Conservation (phyloP, 2,329 filamentous ascomycete species). For the Aspergillus novofumigatus region DNA sequence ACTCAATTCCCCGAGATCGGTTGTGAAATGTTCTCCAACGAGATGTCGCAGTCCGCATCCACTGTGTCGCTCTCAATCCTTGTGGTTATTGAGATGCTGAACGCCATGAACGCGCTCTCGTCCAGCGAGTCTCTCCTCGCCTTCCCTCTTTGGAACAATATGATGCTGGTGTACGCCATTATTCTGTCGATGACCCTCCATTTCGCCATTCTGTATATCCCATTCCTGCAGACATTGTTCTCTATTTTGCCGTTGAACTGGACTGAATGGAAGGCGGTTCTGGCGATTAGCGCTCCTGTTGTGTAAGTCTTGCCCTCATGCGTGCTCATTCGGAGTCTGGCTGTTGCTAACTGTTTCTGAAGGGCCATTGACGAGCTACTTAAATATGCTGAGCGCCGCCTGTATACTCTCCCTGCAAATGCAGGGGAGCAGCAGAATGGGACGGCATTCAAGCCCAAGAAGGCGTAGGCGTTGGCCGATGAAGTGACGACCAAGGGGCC, state of each 20-base stretch:
- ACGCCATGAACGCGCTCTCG: conserved; percentile 96
- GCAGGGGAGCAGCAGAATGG: conserved; percentile 26
- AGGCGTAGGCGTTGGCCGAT: conserved; percentile 23
- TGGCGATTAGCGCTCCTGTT: conserved; percentile 84
- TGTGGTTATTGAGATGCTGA: conserved; percentile 98
- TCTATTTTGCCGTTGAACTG: conserved; percentile 82
- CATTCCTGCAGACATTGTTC: conserved; percentile 83
- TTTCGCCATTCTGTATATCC: conserved; percentile 88
- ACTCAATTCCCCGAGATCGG: conserved; percentile 81
- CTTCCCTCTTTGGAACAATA: conserved; percentile 94
- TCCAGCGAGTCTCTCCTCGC: conserved; percentile 92
- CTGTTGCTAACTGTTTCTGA: conserved; percentile 16
- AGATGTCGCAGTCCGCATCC: conserved; percentile 82
- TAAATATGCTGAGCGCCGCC: conserved; percentile 69
- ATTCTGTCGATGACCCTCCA: conserved; percentile 88
- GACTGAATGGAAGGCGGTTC: conserved; percentile 87
- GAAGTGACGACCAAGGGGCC: conserved; percentile 12
- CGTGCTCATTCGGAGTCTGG: not conserved
- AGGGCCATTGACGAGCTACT: conserved; percentile 79
- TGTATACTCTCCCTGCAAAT: conserved; percentile 46
- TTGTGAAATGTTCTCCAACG: conserved; percentile 84
- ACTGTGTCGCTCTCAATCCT: conserved; percentile 88
- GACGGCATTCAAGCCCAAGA: conserved; percentile 32
- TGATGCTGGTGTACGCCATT: conserved; percentile 97
- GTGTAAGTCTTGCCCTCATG: conserved; percentile 60